Evolutionary conservation across 75 land plant genomes (phyloP), one percentile per base, ranked within the genome.

Genomic region (Azolla pinnata): DNA sequence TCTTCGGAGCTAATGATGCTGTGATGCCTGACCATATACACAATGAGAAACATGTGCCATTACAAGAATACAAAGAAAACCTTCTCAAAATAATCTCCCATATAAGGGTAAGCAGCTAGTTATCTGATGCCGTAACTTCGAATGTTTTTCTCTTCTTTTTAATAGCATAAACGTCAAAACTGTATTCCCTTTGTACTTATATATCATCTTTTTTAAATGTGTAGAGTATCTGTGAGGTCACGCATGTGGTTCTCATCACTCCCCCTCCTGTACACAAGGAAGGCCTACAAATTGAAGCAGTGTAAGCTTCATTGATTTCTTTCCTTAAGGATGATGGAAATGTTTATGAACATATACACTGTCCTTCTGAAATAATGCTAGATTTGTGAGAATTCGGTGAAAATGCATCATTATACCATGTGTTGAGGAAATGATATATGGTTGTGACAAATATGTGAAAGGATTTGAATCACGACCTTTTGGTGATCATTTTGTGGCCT

Each of bases 1-100:
- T 85, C 62, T 85, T 85, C 59, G 89, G 89, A 3, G 89, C 89
- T 2, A 85, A 85, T 32, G 89, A 85, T 59, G 77, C 89, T 33
- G 63, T 58, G 9, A 54, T 85, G 9, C 76, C 80, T 7, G 89
- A 85, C 33, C 32, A 78, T 28, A 57, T 45, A 65, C 17, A 66
- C 45, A 69, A 66, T 0, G 71, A 65, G 56, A 82, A 85, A 58
- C 82, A 85, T 64, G 89, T 85, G 60, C 84, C 82, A 0, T 18
- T 85, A 21, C 29, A 50, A 18, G 84, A 81, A 61, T 85, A 79
- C 75, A 67, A 69, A 68, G 40, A 57, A 23, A 85, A 85, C 54
- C 78, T 85, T 31, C 60, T 48, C 30, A 49, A 72, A 29, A 78
- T 85, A 23, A 34, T 76, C 40, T 59, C 79, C 14, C 65, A 38